These are phyloP conservation scores for Cystobasidium tubakii DNA, from an alignment of 768 basidiomycete genomes.

Conservation along the genomic window DNA sequence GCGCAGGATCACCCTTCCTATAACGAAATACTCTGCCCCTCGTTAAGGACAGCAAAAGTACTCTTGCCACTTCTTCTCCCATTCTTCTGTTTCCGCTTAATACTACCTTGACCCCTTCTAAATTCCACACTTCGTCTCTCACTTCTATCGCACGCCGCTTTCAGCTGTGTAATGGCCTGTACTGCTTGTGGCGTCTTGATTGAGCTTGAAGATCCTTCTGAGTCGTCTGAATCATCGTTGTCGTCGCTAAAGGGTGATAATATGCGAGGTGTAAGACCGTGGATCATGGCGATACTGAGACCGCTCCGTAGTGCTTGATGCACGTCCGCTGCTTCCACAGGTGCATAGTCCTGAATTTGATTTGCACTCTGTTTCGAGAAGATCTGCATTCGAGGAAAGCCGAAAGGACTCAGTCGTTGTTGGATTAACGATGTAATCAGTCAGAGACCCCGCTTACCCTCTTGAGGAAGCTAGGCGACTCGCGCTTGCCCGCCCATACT, in stretches of 20 bases:
- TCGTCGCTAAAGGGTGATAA: neutral
- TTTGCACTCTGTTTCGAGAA: neutral
- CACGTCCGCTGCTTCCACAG: slow-evolving; percentile 1
- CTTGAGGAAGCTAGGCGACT: neutral
- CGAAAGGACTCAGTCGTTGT: too few species aligned
- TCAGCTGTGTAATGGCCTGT: neutral
- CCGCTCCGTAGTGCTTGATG: neutral
- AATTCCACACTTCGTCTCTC: slow-evolving; percentile 9
- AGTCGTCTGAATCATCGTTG: neutral
- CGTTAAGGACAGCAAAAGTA: neutral
- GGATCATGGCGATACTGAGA: neutral
- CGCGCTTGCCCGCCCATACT: slow-evolving; percentile 48
- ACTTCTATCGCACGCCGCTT: slow-evolving; percentile 9
- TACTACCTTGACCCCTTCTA: slow-evolving; percentile 6
- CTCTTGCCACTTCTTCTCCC: slow-evolving; percentile 1
- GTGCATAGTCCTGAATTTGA: neutral
- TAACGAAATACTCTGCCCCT: neutral
- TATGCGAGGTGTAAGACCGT: neutral
- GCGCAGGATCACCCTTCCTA: too few species aligned
- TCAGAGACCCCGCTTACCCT: neutral
- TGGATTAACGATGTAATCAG: too few species aligned
- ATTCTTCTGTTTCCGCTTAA: neutral
- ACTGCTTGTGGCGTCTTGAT: slow-evolving; percentile 1
- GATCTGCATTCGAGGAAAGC: neutral
- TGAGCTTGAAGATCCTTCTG: neutral